Evolutionary conservation across 2,329 filamentous ascomycete genomes (phyloP), one percentile per base, ranked within the genome.

Genomic region (Trichoderma sp.): DNA sequence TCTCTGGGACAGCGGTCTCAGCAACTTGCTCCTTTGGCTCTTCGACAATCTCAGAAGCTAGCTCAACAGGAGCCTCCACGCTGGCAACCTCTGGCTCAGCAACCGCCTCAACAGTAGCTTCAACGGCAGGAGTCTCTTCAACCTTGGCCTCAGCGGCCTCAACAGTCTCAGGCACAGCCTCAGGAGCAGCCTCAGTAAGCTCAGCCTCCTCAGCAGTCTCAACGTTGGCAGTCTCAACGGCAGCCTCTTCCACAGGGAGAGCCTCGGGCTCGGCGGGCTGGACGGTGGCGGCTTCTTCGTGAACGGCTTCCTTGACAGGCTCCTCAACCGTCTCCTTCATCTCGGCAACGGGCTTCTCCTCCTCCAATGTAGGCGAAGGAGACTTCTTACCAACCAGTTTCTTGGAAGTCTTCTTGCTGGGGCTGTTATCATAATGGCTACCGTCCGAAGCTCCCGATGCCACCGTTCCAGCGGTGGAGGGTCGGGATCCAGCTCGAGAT

Each of bases 401-500:
- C 54, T 28, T 56, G 59, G 64, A 66, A n/a, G 52, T 49, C 63
- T 66, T 66, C 54, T 56, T 34, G 28, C 26, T 66, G 6, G 52
- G 63, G 14, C 63, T 66, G 2, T 28, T 14, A n/a, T 49, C 63
- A 26, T 58, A 66, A 37, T 66, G 52, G 14, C 60, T 54, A n/a
- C 18, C 21, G 5, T 64, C 60, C 16, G 61, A 30, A 18, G 34
- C 61, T 10, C 46, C 49, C 7, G 61, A 65, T 43, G 51, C 28
- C 52, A 32, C 51, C 24, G 61, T 66, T 11, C 63, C 56, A 55
- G 65, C 58, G 46, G 55, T 58, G 26, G 56, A 56, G 64, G 63
- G 64, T 28, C 66, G 43, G 61, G 70, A 21, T 74, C 74, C 24
- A 30, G 75, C 70, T 39, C 66, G 43, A 61, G 70, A 21, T 74